These are phyloP conservation scores for Gossypium raimondii DNA, from an alignment of 345 rosid species.

Conservation along the genomic window DNA sequence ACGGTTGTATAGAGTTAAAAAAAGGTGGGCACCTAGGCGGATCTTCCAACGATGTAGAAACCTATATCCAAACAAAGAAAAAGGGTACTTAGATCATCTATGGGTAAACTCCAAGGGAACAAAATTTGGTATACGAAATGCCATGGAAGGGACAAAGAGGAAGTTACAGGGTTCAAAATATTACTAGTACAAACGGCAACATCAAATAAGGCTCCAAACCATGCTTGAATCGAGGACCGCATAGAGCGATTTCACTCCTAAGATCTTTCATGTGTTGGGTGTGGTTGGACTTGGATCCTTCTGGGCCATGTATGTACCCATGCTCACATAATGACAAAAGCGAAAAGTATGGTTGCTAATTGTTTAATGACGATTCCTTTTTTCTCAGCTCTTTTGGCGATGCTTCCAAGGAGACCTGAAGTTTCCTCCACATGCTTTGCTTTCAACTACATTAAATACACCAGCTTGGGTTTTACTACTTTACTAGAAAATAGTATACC, in stretches of 20 bases:
- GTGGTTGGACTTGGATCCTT: neutral
- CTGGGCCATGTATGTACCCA: neutral
- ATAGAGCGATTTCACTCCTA: neutral
- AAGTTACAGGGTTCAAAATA: neutral
- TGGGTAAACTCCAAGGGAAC: neutral
- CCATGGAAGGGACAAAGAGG: neutral
- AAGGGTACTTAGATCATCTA: neutral
- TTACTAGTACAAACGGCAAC: neutral
- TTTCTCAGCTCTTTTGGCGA: neutral
- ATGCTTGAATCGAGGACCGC: neutral
- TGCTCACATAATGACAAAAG: neutral
- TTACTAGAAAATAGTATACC: too few species aligned
- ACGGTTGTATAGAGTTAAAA: neutral
- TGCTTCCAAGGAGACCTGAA: neutral
- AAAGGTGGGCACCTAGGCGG: neutral
- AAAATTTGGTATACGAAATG: neutral
- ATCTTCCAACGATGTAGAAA: neutral
- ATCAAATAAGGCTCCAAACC: neutral
- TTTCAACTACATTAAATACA: neutral
- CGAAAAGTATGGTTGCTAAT: neutral
- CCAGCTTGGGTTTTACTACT: neutral
- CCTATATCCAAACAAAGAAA: neutral
- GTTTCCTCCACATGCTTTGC: neutral
- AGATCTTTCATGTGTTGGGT: neutral
- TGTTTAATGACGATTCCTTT: neutral